Evolutionary conservation across 2,329 filamentous ascomycete species (phyloP), one percentile per base, ranked within the genome.

Genomic region (Cladophialophora chaetospira): DNA sequence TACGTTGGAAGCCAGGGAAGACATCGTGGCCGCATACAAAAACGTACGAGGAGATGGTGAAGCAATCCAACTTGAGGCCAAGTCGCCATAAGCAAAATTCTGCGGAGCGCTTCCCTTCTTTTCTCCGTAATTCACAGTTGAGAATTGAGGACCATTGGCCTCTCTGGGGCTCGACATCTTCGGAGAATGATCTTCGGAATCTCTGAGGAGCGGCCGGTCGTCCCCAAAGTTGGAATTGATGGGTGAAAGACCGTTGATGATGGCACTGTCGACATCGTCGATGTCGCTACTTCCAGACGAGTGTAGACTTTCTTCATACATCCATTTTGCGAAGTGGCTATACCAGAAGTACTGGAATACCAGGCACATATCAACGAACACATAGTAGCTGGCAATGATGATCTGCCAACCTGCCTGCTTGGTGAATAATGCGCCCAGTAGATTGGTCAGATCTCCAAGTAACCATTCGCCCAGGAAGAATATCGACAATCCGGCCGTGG

Each of bases 381-480:
- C 83, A 67, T 88, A 88, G 71, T 88, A 88, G 19, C 71, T 74
- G 1, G 84, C 85, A 46, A 88, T 78, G 6, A 85, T 78, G 36
- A 87, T 77, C 73, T 88, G 85, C 82, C 86, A 88, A 46, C 76
- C 75, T 17, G 85, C 85, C 68, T 88, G 85, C 19, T 79, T 74
- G 5, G 85, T 86, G 65, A 87, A 81, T 9, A 87, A 61, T 2
- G 82, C 84, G 6, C 85, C 85, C 3, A 86, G 65, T 17, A 88
- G 71, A 56, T 88, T 88, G 44, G 82, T 80, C 51, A 82, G 63
- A 69, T 88, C 85, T 43, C 85, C 85, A 28, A 86, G 67, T 63
- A 84, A 79, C 85, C 85, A 88, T 70, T 86, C 84, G 2, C 81
- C 74, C 45, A 88, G 72, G 69, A 88, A 88, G 68, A 82, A 85